Base-by-base conservation (phyloP, 257 asterid genomes). In the Solanum ahanhuiri region DNA sequence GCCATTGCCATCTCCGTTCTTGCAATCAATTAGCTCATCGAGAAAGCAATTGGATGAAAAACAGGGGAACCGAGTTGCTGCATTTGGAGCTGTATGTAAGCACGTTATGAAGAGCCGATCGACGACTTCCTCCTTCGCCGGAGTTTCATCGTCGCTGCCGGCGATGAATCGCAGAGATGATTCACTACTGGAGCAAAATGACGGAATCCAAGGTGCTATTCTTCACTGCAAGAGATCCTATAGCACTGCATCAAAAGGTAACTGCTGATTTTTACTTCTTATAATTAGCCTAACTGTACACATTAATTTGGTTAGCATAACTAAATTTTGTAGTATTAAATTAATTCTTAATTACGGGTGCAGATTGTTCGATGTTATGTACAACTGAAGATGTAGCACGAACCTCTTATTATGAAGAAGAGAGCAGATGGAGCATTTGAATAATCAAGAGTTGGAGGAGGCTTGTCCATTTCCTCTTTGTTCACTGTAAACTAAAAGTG, bases 71-170 rank as follows among this genome's bases (percentile, higher is more conserved):
- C 88, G 94, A 33, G 86, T 88, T 48, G 90, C 93, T 7, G 92
- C 91, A 60, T 89, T 96, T 22, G 90, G 89, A 84, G 92, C 89
- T 23, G 92, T 87, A 45, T 85, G 90, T 41, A 92, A 90, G 79
- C 93, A 90, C 79, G 88, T 93, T 51, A 92, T 91, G 63, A 95
- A 92, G 89, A 93, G 96, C 87, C 93, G 97, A 45, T 94, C 98
- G 31, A 92, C 91, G 15, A 88, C 98, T 1, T 89, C 93, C 34
- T 83, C 91, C 12, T 45, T 28, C 5, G 89, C 73, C 7, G 90
- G 90, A n/a, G 18, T 17, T 54, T 57, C 89, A 66, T 81, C 91
- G 54, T 86, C 91, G 12, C n/a, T 69, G 75, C 76, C 72, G 81
- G 88, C 90, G 76, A 87, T 70, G 30, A 89, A 85, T 64, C 87